Evolutionary conservation across 2,329 filamentous ascomycete species (phyloP), one percentile per base, ranked within the genome.

Genomic region (Cadophora gregata): DNA sequence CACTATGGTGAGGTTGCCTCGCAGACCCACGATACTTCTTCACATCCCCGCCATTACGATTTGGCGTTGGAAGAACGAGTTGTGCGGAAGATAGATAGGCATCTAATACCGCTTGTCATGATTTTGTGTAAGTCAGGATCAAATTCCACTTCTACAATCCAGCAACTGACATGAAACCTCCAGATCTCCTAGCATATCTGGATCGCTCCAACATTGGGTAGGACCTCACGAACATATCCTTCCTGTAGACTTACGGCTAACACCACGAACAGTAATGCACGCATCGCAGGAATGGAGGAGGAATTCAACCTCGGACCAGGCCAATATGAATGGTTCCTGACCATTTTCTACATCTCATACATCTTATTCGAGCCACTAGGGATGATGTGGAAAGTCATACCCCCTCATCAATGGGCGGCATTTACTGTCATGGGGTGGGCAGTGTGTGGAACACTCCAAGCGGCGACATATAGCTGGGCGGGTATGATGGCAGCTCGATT

Each of bases 21-120:
- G 9, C 31, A 47, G 29, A 25, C 48, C 53, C 24, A 62, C 8
- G 31, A 58, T 25, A 36, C 10, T 21, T 31, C 50, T 14, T 51
- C 59, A 50, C 19, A 10, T 21, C 25, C 60, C 31, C 53, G 16
- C 21, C 66, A 62, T 24, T 55, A 36, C 73, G 74, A 70, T 69
- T n/a, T 31, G 12, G 72, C 55, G 9, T 36, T 70, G 73, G 88
- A 89, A 72, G 78, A 75, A 33, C 75, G 77, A 42, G 81, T 90
- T 14, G 76, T 87, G 47, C 82, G 78, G 73, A 88, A 85, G 75
- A 80, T 91, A 66, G 88, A 91, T 75, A 80, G 81, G 62, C 81
- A 81, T 67, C 79, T 91, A 33, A 85, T 90, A 14, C 67, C 71
- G 27, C 64, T 75, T 16, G 66, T 74, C 9, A 68, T 71, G 56